These are phyloP conservation scores for Verticillium zaregamsianum DNA, from an alignment of 2,329 filamentous ascomycete species.

Conservation along the genomic window DNA sequence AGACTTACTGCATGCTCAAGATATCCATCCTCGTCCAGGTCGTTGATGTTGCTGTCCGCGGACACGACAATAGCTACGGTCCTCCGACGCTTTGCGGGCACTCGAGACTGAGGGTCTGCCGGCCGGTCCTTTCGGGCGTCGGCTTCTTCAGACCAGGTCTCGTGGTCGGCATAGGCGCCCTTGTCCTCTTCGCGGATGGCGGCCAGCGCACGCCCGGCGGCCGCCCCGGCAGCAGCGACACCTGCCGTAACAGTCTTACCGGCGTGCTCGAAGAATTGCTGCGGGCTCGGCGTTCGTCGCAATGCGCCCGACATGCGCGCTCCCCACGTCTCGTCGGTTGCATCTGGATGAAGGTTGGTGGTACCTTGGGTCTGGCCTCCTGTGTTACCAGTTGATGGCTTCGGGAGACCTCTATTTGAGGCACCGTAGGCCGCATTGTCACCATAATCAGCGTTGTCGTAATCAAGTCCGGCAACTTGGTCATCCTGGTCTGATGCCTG, in stretches of 20 bases:
- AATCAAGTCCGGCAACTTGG: constrained; percentile 41
- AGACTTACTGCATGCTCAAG: constrained; percentile 77
- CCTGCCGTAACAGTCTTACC: constrained; percentile 78
- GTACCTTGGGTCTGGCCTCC: constrained; percentile 40
- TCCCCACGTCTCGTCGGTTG: constrained; percentile 54
- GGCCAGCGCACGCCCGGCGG: constrained; percentile 76
- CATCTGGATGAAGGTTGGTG: constrained; percentile 24
- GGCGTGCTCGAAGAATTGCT: constrained; percentile 82
- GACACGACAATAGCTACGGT: constrained; percentile 87
- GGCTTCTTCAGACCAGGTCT: constrained; percentile 88
- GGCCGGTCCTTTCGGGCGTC: constrained; percentile 56
- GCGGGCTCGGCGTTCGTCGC: constrained; percentile 77
- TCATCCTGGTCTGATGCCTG: constrained; percentile 60
- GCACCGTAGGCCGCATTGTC: constrained; percentile 47
- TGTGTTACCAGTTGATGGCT: not conserved
- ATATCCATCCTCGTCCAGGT: constrained; percentile 54
- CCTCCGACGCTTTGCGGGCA: constrained; percentile 54
- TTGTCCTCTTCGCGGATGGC: constrained; percentile 82
- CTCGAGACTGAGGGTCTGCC: constrained; percentile 25
- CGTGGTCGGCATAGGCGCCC: constrained; percentile 77
- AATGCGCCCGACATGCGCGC: constrained; percentile 77
- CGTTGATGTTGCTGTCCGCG: constrained; percentile 61
- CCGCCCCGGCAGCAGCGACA: constrained; percentile 77
- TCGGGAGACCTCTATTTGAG: constrained; percentile 25
- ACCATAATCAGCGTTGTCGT: constrained; percentile 45